These are phyloP conservation scores for Lipomyces orientalis DNA, from an alignment of 805 yeast genomes.

Conservation along the genomic window DNA sequence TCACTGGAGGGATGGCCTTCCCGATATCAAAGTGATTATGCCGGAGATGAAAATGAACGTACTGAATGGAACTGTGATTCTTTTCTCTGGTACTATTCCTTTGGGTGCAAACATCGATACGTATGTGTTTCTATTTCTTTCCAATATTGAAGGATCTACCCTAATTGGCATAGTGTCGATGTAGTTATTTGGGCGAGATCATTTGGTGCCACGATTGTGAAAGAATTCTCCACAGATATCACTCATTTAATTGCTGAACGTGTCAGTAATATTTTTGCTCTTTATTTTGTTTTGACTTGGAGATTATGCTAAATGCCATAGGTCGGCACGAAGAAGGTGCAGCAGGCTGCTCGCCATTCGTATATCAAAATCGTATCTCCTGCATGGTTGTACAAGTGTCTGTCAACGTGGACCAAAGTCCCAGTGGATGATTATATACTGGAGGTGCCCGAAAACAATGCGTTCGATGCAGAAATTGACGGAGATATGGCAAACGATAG, in stretches of 20 bases:
- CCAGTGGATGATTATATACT: slow-evolving; percentile 59
- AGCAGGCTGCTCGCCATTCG: slow-evolving; percentile 72
- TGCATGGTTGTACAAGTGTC: slow-evolving; percentile 89
- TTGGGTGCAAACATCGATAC: slow-evolving; percentile 71
- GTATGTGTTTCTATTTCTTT: slow-evolving; percentile 11
- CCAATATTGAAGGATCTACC: background rate
- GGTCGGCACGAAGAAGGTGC: slow-evolving; percentile 81
- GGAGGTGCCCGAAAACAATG: slow-evolving; percentile 33
- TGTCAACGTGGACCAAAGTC: slow-evolving; percentile 75
- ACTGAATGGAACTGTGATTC: slow-evolving; percentile 68
- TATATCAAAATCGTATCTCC: slow-evolving; percentile 80
- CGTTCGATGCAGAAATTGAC: slow-evolving; percentile 25
- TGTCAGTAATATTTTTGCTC: background rate
- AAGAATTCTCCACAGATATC: slow-evolving; percentile 70
- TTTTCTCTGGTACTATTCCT: slow-evolving; percentile 90
- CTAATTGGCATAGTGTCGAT: slow-evolving; percentile 56
- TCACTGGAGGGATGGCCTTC: slow-evolving; percentile 44
- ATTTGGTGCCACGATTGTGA: slow-evolving; percentile 85
- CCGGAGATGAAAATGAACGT: slow-evolving; percentile 75
- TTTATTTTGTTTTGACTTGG: background rate
- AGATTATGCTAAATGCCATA: slow-evolving; percentile 47
- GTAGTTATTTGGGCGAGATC: slow-evolving; percentile 90
- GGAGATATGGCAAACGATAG: slow-evolving; percentile 32
- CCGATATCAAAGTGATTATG: slow-evolving; percentile 72
- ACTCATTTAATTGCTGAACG: slow-evolving; percentile 82